Evolutionary conservation across 257 asterid species (phyloP), one percentile per base, ranked within the genome.

Genomic region (Cruciata laevipes): DNA sequence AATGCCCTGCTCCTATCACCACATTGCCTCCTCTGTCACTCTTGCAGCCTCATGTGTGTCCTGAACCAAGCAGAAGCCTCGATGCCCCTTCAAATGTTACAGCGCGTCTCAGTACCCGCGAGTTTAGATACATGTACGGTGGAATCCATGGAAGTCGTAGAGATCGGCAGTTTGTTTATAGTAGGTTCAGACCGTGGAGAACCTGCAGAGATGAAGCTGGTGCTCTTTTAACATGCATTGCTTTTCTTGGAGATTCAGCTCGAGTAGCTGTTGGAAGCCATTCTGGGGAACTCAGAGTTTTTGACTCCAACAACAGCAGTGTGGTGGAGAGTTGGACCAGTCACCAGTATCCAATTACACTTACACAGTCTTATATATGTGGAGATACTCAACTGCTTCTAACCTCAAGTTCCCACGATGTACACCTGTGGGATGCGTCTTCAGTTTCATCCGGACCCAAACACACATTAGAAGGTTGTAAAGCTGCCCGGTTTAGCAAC

Each of bases 131-230:
- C 63, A 79, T 72, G 82, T 84, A 85, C 68, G 92, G 96, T 31
- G 92, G 97, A 42, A 81, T 80, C 38, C 95, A 90, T 44, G 96
- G 98, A 63, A 80, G 83, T 69, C 96, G 96, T 59, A 94, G 85
- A 83, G 99, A 94, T 76, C 89, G 96, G 13, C 99, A 94, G 63
- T 90, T 90, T 47, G 96, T 90, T 32, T 94, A 88, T 62, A 86
- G 96, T 76, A 83, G 99, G 74, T 90, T 94, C 79, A 82, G 99
- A 76, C 99, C 99, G 6, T 94, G 99, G 97, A 74, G 99, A 76
- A 90, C 90, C 69, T 94, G 97, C 80, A 84, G 97, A 61, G 96
- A 90, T 71, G 97, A 88, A 61, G 70, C 69, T 24, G 80, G 84
- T 81, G 76, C 87, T 62, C 87, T 87, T 40, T 74, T 87, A 63